Evolutionary conservation across 176 grass and related monocot species (phyloP).

Genomic region (Triticum timopheevii): DNA sequence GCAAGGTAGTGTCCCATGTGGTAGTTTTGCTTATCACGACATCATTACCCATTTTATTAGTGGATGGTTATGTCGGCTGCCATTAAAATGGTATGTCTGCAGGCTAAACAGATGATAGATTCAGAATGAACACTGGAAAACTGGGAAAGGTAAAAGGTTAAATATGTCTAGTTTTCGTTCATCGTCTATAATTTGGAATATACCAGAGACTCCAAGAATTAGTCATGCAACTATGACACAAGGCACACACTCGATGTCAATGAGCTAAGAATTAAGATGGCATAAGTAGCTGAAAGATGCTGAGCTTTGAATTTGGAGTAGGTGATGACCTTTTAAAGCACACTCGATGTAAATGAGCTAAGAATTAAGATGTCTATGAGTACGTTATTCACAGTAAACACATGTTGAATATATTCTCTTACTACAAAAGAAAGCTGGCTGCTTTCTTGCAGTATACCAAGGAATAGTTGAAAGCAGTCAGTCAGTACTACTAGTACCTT

Average conservation of each 20-base stretch:
- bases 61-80: slow-evolving; percentile 49
- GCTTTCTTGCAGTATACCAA: not conserved
- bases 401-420: slow-evolving; percentile 3
- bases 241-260: not conserved
- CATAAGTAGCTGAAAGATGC: not conserved
- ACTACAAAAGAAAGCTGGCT: not conserved
- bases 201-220: not conserved
- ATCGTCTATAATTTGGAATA: not conserved
- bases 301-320: not conserved
- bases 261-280: no score
- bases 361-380: not conserved
- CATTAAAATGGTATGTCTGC: slow-evolving; percentile 39
- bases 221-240: slow-evolving; percentile 4
- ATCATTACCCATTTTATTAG: slow-evolving; percentile 29
- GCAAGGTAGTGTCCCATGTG: slow-evolving; percentile 53
- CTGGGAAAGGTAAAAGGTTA: not conserved
- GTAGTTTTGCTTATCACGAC: slow-evolving; percentile 36
- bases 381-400: not conserved
- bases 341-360: slow-evolving; percentile 3
- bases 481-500: not conserved
- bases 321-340: not conserved
- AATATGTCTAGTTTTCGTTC: not conserved
- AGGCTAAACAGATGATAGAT: slow-evolving; percentile 19
- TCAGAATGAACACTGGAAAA: not conserved
- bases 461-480: not conserved